Evolutionary conservation across 257 asterid genomes (phyloP).

Genomic region (Solanum appendiculatum): DNA sequence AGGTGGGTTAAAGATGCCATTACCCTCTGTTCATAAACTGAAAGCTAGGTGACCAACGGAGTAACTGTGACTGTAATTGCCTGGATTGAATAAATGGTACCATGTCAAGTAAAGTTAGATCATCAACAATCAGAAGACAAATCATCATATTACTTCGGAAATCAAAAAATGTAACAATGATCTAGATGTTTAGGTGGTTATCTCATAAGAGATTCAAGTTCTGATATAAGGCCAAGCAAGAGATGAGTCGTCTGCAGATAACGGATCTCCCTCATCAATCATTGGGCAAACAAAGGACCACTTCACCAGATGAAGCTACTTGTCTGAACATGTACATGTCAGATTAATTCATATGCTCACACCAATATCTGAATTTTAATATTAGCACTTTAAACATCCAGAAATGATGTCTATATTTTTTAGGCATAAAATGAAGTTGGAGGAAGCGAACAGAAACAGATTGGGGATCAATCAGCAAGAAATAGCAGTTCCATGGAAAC

Average conservation of each 20-base stretch:
- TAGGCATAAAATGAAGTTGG: neutral
- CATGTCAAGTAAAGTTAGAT: neutral
- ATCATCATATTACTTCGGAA: neutral
- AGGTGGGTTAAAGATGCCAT: conserved; percentile 45
- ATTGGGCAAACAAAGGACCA: neutral
- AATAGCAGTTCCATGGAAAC: neutral
- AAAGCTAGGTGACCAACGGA: conserved; percentile 2
- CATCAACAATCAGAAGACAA: neutral
- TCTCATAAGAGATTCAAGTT: neutral
- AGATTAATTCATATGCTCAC: neutral
- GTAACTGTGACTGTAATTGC: conserved; percentile 3
- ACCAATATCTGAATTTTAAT: neutral
- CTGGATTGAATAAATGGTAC: conserved; percentile 16
- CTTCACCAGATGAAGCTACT: neutral
- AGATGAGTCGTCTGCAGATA: neutral
- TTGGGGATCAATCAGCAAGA: neutral
- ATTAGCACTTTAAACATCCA: neutral
- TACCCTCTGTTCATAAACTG: conserved; percentile 5
- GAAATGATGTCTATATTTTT: neutral
- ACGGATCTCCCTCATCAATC: neutral
- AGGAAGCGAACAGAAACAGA: neutral
- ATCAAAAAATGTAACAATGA: neutral
- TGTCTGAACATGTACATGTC: neutral
- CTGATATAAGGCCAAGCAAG: neutral
- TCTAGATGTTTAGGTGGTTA: neutral